Conservation (phyloP, 306 rosid genomes). For the Trifolium dubium region DNA sequence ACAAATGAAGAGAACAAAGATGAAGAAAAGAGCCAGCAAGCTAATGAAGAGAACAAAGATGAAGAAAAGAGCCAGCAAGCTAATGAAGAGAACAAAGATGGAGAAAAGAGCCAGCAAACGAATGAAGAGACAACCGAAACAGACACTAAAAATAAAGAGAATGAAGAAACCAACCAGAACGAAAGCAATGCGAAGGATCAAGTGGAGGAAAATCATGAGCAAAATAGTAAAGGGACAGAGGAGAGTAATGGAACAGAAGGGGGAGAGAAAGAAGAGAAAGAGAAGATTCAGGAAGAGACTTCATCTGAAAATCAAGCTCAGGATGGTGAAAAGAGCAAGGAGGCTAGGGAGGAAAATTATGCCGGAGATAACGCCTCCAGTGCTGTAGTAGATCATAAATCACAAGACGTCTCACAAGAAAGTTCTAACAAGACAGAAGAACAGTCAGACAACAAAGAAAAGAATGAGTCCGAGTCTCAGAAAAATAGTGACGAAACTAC, state of each 20-base stretch:
- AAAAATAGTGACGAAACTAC: slow-evolving; percentile 49
- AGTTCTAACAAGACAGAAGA: slow-evolving; percentile 54
- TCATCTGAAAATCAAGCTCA: slow-evolving; percentile 60
- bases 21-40: slow-evolving; percentile 38
- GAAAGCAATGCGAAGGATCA: slow-evolving; percentile 38
- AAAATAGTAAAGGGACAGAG: slow-evolving; percentile 49
- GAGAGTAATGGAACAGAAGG: slow-evolving; percentile 43
- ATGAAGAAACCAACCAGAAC: slow-evolving; percentile 44
- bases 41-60: slow-evolving; percentile 35
- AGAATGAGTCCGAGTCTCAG: slow-evolving; percentile 50
- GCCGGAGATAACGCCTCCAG: slow-evolving; percentile 84
- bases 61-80: slow-evolving; percentile 30
- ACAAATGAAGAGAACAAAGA: slow-evolving; percentile 31
- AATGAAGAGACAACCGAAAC: slow-evolving; percentile 41
- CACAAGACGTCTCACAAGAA: slow-evolving; percentile 47
- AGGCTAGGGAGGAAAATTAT: slow-evolving; percentile 73
- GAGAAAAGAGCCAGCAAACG: slow-evolving; percentile 36
- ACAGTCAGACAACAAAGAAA: slow-evolving; percentile 57
- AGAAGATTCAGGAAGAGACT: slow-evolving; percentile 56
- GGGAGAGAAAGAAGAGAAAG: slow-evolving; percentile 51
- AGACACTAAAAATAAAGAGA: slow-evolving; percentile 37
- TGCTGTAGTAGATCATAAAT: slow-evolving; percentile 63
- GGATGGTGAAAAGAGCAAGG: slow-evolving; percentile 58
- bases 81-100: slow-evolving; percentile 41
- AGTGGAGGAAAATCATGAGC: slow-evolving; percentile 40